Conservation (phyloP, 1,284 basidiomycete genomes). For the Leucocoprinus gongylophorus region DNA sequence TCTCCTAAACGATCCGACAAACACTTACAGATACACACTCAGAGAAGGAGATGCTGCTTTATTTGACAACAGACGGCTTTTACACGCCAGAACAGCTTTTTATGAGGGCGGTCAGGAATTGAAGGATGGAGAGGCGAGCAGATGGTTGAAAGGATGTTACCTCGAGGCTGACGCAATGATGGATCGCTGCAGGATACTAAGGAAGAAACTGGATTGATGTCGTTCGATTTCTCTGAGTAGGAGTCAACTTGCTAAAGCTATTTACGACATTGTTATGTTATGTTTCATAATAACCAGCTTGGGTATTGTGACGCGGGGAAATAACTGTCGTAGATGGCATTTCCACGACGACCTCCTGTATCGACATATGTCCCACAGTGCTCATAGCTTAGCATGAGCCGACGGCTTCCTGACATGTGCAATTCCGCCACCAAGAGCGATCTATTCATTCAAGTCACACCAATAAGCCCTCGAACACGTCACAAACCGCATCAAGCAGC, state of each 20-base stretch:
- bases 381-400: slow-evolving; percentile 22
- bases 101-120: background rate
- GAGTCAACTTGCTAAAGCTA: too few species aligned
- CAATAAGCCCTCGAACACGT: background rate
- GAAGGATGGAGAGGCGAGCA: slow-evolving; percentile 17
- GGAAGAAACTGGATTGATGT: slow-evolving; percentile 21
- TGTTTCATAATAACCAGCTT: too few species aligned
- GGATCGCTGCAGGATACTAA: slow-evolving; percentile 47
- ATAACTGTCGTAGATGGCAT: too few species aligned
- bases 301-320: too few species aligned
- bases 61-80: slow-evolving; percentile 90
- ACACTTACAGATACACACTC: slow-evolving; percentile 63
- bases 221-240: too few species aligned
- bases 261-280: too few species aligned
- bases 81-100: slow-evolving; percentile 69
- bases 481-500: background rate
- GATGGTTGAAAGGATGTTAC: slow-evolving; percentile 87
- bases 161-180: slow-evolving; percentile 73
- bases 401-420: slow-evolving; percentile 25
- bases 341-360: too few species aligned
- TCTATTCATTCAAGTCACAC: background rate
- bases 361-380: background rate
- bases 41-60: slow-evolving; percentile 82
- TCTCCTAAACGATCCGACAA: slow-evolving; percentile 49
- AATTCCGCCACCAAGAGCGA: slow-evolving; percentile 26